Conservation (phyloP, 2,329 filamentous ascomycete genomes). For the Beauveria brongniartii region DNA sequence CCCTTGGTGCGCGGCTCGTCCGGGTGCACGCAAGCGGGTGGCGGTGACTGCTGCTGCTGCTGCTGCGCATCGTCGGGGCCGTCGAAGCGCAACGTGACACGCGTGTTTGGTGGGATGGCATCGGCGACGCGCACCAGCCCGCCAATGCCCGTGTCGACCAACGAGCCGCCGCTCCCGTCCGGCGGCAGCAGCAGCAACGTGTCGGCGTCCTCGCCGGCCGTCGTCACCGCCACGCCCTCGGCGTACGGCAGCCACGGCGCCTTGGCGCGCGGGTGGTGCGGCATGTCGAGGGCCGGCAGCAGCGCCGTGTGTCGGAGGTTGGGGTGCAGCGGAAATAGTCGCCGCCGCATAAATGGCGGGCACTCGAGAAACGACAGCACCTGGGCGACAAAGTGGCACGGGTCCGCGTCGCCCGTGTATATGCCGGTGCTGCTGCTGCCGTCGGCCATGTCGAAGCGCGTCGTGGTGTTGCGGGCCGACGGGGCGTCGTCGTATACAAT, state of each 20-base stretch:
- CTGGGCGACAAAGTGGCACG: conserved; percentile 72
- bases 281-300: conserved; percentile 73
- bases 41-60: neutral
- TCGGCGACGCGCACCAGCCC: conserved; percentile 48
- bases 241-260: conserved; percentile 69
- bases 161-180: conserved; percentile 31
- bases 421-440: conserved; percentile 12
- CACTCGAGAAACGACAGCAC: conserved; percentile 76
- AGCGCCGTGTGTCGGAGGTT: conserved; percentile 67
- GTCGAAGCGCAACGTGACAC: conserved; percentile 64
- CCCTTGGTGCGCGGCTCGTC: conserved; percentile 61
- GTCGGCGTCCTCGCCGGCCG: neutral
- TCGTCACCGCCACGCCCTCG: conserved; percentile 59
- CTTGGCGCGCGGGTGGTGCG: conserved; percentile 67
- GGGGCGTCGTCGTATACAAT: conserved; percentile 70
- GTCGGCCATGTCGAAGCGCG: conserved; percentile 18
- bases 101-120: conserved; percentile 59
- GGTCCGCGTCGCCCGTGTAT: conserved; percentile 65
- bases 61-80: conserved; percentile 34
- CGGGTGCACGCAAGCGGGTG: conserved; percentile 55
- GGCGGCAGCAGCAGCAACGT: no score
- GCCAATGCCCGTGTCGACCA: conserved; percentile 51
- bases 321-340: conserved; percentile 69
- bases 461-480: conserved; percentile 35
- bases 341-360: conserved; percentile 70